A percentile compares a stretch with the other conserved stretches of the same genome.
Evolutionary conservation across 2,329 filamentous ascomycete genomes (phyloP).

Genomic region (Trichoderma citrinoviride): DNA sequence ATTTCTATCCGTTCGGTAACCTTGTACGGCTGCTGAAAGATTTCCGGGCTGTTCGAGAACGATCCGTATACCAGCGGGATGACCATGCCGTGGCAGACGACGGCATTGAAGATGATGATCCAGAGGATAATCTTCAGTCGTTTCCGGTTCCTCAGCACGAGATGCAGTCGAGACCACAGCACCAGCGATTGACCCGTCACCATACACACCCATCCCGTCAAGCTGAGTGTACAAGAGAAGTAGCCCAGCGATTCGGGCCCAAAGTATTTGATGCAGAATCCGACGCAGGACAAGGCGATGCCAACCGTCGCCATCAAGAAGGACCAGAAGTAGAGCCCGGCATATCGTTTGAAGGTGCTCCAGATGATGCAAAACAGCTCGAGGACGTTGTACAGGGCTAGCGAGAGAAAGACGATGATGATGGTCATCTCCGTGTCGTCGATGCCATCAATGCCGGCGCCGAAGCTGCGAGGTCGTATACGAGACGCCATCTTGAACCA

Average conservation of each 20-base stretch:
- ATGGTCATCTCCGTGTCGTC: not conserved
- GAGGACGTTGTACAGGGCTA: conserved; percentile 19
- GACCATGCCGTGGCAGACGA: conserved; percentile 54
- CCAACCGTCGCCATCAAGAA: conserved; percentile 35
- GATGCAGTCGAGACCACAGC: conserved; percentile 59
- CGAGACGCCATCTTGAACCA: not conserved
- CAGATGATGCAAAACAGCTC: conserved; percentile 42
- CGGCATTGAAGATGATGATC: conserved; percentile 56
- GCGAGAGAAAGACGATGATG: conserved; percentile 19
- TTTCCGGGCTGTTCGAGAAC: conserved; percentile 33
- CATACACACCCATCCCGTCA: conserved; percentile 41
- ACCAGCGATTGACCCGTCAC: conserved; percentile 60
- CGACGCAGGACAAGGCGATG: conserved; percentile 39
- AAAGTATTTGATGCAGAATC: conserved; percentile 45
- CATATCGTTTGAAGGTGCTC: conserved; percentile 42
- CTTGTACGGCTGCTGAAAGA: conserved; percentile 34
- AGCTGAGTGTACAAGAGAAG: conserved; percentile 25
- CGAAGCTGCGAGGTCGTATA: conserved; percentile 1
- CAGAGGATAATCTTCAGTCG: conserved; percentile 48
- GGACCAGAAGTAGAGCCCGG: conserved; percentile 40
- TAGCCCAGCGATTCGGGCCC: conserved; percentile 23
- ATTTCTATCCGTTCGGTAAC: conserved; percentile 53
- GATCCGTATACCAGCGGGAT: conserved; percentile 55
- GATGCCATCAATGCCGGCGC: not conserved
- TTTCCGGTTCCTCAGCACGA: conserved; percentile 51